Evolutionary conservation across 305 asterid species (phyloP).

Genomic region (Withania somnifera): DNA sequence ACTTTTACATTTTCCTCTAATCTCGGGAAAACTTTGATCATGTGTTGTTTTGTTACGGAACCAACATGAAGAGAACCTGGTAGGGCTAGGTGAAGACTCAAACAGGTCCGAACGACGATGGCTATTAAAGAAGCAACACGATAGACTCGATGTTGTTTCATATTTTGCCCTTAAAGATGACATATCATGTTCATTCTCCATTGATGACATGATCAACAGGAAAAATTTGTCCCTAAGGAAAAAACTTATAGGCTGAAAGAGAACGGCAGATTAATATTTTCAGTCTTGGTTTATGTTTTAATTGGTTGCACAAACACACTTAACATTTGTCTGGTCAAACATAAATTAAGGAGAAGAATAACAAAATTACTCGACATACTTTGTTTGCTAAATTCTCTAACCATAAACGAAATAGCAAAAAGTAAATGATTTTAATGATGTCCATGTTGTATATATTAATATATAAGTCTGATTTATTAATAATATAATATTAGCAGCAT

Average conservation of each 20-base stretch:
- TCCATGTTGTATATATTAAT: not conserved
- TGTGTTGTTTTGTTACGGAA: slow-evolving; percentile 17
- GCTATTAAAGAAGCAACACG: slow-evolving; percentile 34
- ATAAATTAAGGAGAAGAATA: not conserved
- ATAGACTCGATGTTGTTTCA: slow-evolving; percentile 23
- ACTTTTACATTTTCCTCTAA: slow-evolving; percentile 23
- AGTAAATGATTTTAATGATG: not conserved
- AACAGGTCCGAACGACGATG: slow-evolving; percentile 14
- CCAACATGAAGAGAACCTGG: slow-evolving; percentile 23
- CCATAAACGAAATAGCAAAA: not conserved
- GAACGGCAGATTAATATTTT: not conserved
- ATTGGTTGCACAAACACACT: not conserved
- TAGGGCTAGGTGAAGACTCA: slow-evolving; percentile 12
- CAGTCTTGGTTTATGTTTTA: not conserved
- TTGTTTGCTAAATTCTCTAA: not conserved
- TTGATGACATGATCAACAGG: not conserved
- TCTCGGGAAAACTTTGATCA: slow-evolving; percentile 8
- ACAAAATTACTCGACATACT: not conserved
- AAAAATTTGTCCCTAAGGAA: not conserved
- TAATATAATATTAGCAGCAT: too few species aligned
- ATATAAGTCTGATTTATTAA: too few species aligned
- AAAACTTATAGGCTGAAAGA: not conserved
- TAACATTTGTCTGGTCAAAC: not conserved
- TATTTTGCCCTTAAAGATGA: slow-evolving; percentile 18
- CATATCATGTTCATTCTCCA: slow-evolving; percentile 34